These are phyloP conservation scores for Neurospora sp. DNA, from an alignment of 495 filamentous ascomycete species.

Conservation along the genomic window DNA sequence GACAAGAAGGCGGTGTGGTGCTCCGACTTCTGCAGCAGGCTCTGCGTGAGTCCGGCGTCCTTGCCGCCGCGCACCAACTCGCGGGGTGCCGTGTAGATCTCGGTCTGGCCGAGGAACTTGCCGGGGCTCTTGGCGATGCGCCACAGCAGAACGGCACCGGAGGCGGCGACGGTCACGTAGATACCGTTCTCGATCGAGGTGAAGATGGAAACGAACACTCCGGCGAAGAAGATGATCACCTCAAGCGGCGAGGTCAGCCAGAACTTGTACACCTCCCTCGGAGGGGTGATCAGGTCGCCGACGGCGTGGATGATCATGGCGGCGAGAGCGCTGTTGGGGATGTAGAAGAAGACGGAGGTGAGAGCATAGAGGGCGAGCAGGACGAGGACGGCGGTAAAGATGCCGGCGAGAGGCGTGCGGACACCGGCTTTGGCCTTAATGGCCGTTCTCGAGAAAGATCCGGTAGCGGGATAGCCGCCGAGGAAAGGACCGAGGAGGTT, in stretches of 20 bases:
- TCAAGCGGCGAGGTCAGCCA: slow-evolving; percentile 43
- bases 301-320: slow-evolving; percentile 47
- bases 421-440: slow-evolving; percentile 43
- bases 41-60: neutral
- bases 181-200: slow-evolving; percentile 43
- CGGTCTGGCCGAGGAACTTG: slow-evolving; percentile 26
- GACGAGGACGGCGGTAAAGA: slow-evolving; percentile 42
- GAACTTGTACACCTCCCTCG: slow-evolving; percentile 37
- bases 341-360: slow-evolving; percentile 43
- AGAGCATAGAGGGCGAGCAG: slow-evolving; percentile 43
- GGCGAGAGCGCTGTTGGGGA: slow-evolving; percentile 34
- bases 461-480: slow-evolving; percentile 42
- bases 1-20: slow-evolving; percentile 33
- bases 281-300: slow-evolving; percentile 40
- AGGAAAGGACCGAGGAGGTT: slow-evolving; percentile 45
- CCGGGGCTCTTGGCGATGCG: slow-evolving; percentile 38
- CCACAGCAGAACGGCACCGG: slow-evolving; percentile 34
- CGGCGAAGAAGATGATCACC: slow-evolving; percentile 41
- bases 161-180: slow-evolving; percentile 36
- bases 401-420: slow-evolving; percentile 42
- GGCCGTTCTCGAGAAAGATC: slow-evolving; percentile 42
- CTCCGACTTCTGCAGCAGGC: neutral
- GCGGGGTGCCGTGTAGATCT: slow-evolving; percentile 11
- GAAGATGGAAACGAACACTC: slow-evolving; percentile 42
- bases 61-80: slow-evolving; percentile 7